A percentile compares a stretch with the other conserved stretches of the same genome.
phyloP scores from a whole-genome alignment of 2,329 filamentous ascomycete genomes.

The Fonsecaea monophora region DNA sequence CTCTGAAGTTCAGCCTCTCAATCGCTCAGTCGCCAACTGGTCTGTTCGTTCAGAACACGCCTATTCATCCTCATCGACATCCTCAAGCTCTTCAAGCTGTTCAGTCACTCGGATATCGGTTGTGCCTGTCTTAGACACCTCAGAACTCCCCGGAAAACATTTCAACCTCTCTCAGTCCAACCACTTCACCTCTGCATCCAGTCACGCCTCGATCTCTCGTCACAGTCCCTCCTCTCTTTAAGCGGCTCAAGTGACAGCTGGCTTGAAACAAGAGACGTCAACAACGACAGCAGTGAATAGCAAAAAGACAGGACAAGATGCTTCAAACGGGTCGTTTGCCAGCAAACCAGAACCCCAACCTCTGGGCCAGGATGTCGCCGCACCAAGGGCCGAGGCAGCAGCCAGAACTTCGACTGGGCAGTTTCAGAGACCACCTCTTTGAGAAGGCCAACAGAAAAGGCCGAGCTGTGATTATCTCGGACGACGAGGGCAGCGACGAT shows the following conservation, averaged over 20 bases:
- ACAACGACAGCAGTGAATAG: background rate
- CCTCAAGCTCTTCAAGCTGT: no score
- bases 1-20: no score
- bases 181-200: background rate
- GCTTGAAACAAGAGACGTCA: background rate
- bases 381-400: background rate
- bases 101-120: background rate
- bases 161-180: background rate
- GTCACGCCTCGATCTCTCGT: background rate
- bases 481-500: conserved; percentile 1
- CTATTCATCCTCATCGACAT: no score
- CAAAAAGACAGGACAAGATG: background rate
- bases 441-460: background rate
- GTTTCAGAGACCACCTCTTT: background rate
- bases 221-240: background rate
- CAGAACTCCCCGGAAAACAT: background rate
- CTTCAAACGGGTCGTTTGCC: background rate
- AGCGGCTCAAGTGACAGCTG: background rate
- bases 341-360: background rate
- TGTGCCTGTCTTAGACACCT: background rate
- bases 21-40: no score
- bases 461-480: background rate
- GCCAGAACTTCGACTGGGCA: no score
- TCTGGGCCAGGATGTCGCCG: background rate
- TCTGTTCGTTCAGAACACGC: no score